Evolutionary conservation across 2,329 filamentous ascomycete species (phyloP), one percentile per base, ranked within the genome.

Genomic region (Penicillium polonicum): DNA sequence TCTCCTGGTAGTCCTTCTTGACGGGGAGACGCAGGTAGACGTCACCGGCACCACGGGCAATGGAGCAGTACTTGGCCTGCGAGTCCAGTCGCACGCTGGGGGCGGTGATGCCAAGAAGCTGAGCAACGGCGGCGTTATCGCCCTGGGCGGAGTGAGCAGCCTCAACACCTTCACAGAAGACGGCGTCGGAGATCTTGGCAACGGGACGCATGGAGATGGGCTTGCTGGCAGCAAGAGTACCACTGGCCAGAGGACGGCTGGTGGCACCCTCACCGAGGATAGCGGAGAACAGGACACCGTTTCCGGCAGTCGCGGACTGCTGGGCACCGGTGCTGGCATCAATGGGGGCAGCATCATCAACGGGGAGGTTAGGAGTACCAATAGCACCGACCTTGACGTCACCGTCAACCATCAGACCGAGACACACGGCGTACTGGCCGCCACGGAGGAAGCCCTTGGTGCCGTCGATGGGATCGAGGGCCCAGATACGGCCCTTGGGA

Each of bases 151-250:
- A 96, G 81, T 99, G 94, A 17, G 86, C 92, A 6, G 92, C 88
- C 79, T 99, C 94, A 57, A 99, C 93, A 66, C 90, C 92, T 81
- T 99, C 94, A 79, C 94, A 99, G 80, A 99, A 97, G 31, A 90
- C 93, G 19, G 93, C 93, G 62, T 88, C 83, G 19, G 86, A 77
- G 66, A 97, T 87, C 69, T 92, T 86, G 41, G 82, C 78, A 46
- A 96, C 81, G 21, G 85, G 79, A 67, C 88, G 90, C 92, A 97
- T 97, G 52, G 83, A 80, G 70, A 97, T 96, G 29, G 80, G 71
- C 71, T 87, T 85, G 59, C 81, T 82, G 68, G 58, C 76, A 17
- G 69, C 68, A 19, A 79, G 71, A 52, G 67, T 67, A 19, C 71
- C 72, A 51, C 62, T 77, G 75, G 67, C 92, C 75, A 97, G 79